Base-by-base conservation (phyloP, 2,329 filamentous ascomycete genomes). In the Lasiodiplodia theobromae region DNA sequence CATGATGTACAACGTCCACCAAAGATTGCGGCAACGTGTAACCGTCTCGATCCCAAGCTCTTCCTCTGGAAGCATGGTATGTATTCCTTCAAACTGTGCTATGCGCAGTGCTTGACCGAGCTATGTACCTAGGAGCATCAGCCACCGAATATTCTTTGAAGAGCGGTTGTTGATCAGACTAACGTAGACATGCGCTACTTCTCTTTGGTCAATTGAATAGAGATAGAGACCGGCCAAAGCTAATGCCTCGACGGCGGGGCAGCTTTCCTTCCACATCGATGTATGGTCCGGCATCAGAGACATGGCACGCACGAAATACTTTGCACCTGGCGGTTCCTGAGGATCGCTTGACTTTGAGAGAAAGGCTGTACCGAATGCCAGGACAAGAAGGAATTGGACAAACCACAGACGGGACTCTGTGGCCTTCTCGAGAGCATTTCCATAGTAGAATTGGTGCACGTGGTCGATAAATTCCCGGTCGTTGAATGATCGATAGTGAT, bases 271-370 rank as follows among this genome's bases (percentile, higher is more conserved):
- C 56, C 56, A 58, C 21, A 58, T n/a, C 4, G 56, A 40, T 25
- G 56, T 16, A 11, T 44, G 34, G 12, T 58, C 56, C 6, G 56
- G 56, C 56, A 58, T 44, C 2, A 58, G 56, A 25, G 56, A 58
- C 56, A 57, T 57, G 54, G 54, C 54, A 21, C 54, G 54, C 31
- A 57, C 31, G 21, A 44, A 58, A 34, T 25, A 58, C 18, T 44
- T 58, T 44, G 54, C 54, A 0, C 54, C 54, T 6, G 31, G 54
- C 12, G 54, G 54, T 38, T 57, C 16, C 18, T n/a, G 31, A 16
- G 54, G 54, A 4, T 37, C 38, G 14, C 31, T 57, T n/a, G 54
- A 57, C 18, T 57, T 38, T 34, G 31, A 21, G 16, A 37, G 54
- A 34, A 57, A 57, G 2, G 54, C 54, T 5, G 37, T 57, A 3